Percentiles rank a stretch among this genome's conserved stretches.
Evolutionary conservation across 2,329 filamentous ascomycete species (phyloP).

Genomic region (Zymoseptoria crescenta): DNA sequence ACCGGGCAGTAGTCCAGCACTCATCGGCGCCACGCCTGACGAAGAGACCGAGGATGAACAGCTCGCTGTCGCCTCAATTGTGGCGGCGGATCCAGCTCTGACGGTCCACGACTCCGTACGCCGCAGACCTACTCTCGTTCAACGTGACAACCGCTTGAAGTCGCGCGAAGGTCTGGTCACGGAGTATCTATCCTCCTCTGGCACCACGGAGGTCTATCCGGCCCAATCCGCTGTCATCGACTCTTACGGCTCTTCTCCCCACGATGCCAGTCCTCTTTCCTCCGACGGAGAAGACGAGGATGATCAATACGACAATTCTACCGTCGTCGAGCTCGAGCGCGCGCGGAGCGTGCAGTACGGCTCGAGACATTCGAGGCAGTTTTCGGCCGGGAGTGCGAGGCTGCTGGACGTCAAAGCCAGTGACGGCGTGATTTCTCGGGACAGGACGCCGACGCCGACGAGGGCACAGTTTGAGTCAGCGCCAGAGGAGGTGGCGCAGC

Average conservation of each 20-base stretch:
- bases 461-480: background rate
- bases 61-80: background rate
- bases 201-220: background rate
- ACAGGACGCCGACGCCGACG: background rate
- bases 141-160: slow-evolving; percentile 49
- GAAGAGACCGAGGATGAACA: slow-evolving; percentile 29
- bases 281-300: slow-evolving; percentile 22
- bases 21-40: slow-evolving; percentile 40
- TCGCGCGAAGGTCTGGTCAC: slow-evolving; percentile 55
- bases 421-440: slow-evolving; percentile 31
- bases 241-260: slow-evolving; percentile 21
- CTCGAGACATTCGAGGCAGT: slow-evolving; percentile 55
- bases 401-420: slow-evolving; percentile 48
- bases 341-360: slow-evolving; percentile 65
- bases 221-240: slow-evolving; percentile 22
- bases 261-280: slow-evolving; percentile 23
- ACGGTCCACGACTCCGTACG: slow-evolving; percentile 42
- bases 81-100: slow-evolving; percentile 14
- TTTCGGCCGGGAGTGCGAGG: slow-evolving; percentile 71
- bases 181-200: slow-evolving; percentile 33
- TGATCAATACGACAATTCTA: slow-evolving; percentile 8
- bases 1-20: slow-evolving; percentile 7
- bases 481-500: background rate
- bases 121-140: slow-evolving; percentile 57
- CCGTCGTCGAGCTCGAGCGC: slow-evolving; percentile 37